phyloP scores from a whole-genome alignment of 1,284 basidiomycete species.

The Cryptococcus sp. region DNA sequence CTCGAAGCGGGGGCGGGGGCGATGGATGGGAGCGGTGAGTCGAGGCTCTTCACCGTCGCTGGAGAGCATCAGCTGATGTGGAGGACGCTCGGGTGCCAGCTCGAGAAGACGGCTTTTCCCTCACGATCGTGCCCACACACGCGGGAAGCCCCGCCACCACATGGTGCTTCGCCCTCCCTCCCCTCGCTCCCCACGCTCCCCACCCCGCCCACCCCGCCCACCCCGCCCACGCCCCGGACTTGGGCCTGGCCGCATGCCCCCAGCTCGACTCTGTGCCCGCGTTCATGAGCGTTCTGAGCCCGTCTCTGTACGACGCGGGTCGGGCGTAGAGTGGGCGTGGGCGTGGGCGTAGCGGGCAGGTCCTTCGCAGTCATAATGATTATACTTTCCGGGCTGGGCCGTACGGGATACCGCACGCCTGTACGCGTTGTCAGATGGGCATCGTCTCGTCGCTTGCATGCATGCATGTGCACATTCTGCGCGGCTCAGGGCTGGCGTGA shows the following conservation, averaged over 20 bases:
- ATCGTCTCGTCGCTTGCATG: no score
- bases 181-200: neutral
- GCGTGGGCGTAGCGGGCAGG: neutral
- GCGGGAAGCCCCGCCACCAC: slow-evolving; percentile 8
- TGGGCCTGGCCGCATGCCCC: neutral
- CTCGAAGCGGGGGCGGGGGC: slow-evolving; percentile 26
- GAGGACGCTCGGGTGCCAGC: no score
- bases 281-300: neutral
- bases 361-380: no score
- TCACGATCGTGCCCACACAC: slow-evolving; percentile 16
- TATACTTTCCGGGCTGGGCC: neutral
- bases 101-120: slow-evolving; percentile 15
- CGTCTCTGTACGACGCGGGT: no score
- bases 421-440: no score
- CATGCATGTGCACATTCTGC: no score
- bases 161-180: slow-evolving; percentile 12
- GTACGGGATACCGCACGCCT: no score
- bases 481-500: no score
- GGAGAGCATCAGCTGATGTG: neutral
- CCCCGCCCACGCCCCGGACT: no score
- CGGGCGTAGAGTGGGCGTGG: neutral
- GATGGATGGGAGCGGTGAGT: slow-evolving; percentile 21
- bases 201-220: neutral
- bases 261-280: neutral
- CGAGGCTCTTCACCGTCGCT: neutral